These are phyloP conservation scores for Pestalotiopsis sp. DNA, from an alignment of 2,329 filamentous ascomycete species.

Conservation along the genomic window DNA sequence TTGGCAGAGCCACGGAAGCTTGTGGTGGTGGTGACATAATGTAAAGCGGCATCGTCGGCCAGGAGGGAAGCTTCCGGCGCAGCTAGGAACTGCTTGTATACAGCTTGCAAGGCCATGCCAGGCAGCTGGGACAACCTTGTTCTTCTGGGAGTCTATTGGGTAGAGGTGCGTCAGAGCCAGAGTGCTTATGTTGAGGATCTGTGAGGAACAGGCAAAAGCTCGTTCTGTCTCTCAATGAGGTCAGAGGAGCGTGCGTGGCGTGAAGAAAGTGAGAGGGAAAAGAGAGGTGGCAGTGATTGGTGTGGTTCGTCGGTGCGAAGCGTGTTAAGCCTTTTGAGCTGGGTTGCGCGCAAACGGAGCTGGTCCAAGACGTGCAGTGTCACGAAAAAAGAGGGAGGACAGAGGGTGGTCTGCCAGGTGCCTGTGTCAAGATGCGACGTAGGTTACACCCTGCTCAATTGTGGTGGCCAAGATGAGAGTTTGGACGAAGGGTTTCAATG, in stretches of 20 bases:
- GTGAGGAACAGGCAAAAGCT: no score
- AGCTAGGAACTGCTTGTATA: constrained; percentile 75
- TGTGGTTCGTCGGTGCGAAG: background rate
- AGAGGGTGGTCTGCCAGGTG: no score
- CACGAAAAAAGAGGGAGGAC: no score
- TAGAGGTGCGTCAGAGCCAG: background rate
- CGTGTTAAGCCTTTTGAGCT: background rate
- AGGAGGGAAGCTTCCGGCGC: constrained; percentile 66
- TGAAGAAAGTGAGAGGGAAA: no score
- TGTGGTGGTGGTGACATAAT: constrained; percentile 90
- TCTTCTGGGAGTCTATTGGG: background rate
- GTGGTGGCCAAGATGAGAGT: no score
- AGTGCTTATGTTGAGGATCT: no score
- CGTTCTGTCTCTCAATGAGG: no score
- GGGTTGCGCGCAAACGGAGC: background rate
- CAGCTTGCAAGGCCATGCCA: constrained; percentile 51
- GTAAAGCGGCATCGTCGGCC: constrained; percentile 67
- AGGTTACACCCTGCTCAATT: no score
- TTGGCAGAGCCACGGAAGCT: constrained; percentile 70
- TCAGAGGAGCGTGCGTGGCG: no score
- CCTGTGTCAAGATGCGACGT: no score
- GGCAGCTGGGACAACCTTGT: background rate
- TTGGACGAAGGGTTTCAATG: no score
- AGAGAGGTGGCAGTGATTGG: background rate
- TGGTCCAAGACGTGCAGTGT: background rate